A percentile compares a stretch with the other conserved stretches of the same genome.
Conservation (phyloP, 257 asterid species). For the Salvia splendens region DNA sequence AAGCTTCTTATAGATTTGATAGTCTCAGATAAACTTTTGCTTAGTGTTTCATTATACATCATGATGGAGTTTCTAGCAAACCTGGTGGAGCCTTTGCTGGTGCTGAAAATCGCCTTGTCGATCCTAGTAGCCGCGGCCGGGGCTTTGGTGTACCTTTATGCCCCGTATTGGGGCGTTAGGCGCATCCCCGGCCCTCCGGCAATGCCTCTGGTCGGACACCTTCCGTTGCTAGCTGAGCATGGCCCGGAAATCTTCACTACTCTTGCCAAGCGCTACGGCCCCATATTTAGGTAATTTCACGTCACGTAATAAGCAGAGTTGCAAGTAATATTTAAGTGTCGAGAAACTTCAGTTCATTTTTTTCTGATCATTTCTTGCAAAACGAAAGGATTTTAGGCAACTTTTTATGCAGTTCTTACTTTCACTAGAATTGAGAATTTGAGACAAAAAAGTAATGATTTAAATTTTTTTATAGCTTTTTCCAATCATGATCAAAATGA, state of each 20-base stretch:
- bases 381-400: background rate
- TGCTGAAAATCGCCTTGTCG: slow-evolving; percentile 31
- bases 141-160: slow-evolving; percentile 56
- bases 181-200: slow-evolving; percentile 89
- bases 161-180: slow-evolving; percentile 84
- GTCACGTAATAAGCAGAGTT: too few relatives aligned
- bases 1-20: background rate
- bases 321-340: background rate
- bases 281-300: slow-evolving; percentile 73
- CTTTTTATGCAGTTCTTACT: background rate
- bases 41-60: background rate
- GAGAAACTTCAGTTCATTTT: background rate
- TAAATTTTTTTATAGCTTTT: too few relatives aligned
- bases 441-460: too few relatives aligned
- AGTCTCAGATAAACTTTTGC: background rate
- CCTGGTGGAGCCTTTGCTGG: slow-evolving; percentile 25
- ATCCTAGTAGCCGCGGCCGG: slow-evolving; percentile 41
- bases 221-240: slow-evolving; percentile 81
- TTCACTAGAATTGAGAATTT: background rate
- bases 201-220: slow-evolving; percentile 84
- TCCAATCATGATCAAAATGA: too few relatives aligned
- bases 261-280: slow-evolving; percentile 79
- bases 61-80: slow-evolving; percentile 45
- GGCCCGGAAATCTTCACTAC: slow-evolving; percentile 88
- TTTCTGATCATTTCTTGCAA: slow-evolving; percentile 14